phyloP scores from a whole-genome alignment of 208 protist species.

The Trypanosoma scelopori region DNA sequence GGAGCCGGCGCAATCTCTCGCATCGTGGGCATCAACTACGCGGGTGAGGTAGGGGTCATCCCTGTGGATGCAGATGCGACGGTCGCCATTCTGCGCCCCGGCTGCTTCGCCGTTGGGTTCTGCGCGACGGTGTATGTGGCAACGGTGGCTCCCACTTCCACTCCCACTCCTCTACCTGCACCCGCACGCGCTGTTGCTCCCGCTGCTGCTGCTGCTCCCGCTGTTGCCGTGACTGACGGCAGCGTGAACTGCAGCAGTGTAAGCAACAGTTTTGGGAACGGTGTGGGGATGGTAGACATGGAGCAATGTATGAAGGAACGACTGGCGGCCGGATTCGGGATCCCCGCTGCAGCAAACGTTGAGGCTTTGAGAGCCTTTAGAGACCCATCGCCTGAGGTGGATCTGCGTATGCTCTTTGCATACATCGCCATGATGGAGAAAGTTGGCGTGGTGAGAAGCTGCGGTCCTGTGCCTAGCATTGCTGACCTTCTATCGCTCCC shows the following conservation, averaged over 20 bases:
- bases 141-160: slow-evolving; percentile 34
- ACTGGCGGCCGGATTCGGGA: slow-evolving; percentile 61
- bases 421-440: slow-evolving; percentile 65
- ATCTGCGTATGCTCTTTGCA: slow-evolving; percentile 48
- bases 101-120: slow-evolving; percentile 63
- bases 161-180: background rate
- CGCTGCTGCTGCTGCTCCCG: background rate
- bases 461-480: slow-evolving; percentile 60
- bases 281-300: slow-evolving; percentile 27
- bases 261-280: too few species aligned
- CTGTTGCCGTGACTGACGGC: too few species aligned
- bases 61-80: slow-evolving; percentile 55
- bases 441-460: slow-evolving; percentile 39
- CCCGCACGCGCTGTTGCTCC: slow-evolving; percentile 7
- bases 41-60: slow-evolving; percentile 59
- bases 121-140: slow-evolving; percentile 54
- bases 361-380: slow-evolving; percentile 32
- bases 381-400: slow-evolving; percentile 13
- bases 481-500: slow-evolving; percentile 44
- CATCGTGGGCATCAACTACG: slow-evolving; percentile 63
- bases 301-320: slow-evolving; percentile 70
- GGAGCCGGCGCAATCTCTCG: slow-evolving; percentile 54
- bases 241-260: too few species aligned
- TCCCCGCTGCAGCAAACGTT: slow-evolving; percentile 52
- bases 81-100: slow-evolving; percentile 53